Conservation (phyloP, 495 filamentous ascomycete species). For the Hypoxylon intermedium region DNA sequence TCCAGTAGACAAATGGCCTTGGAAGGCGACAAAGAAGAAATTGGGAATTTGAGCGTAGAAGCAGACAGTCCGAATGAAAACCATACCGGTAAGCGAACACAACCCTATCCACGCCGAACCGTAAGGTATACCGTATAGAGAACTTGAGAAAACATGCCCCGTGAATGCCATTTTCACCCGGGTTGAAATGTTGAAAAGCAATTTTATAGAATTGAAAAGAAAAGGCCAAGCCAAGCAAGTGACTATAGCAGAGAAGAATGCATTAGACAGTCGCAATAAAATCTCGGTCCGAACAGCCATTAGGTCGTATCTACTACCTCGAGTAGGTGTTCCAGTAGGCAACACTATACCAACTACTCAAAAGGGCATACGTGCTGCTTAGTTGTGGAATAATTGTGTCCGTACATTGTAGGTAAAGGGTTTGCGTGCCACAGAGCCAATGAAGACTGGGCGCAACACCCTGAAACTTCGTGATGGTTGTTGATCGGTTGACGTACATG, state of each 20-base stretch:
- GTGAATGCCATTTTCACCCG: constrained; percentile 33
- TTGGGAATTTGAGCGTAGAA: constrained; percentile 17
- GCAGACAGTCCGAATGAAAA: constrained; percentile 11
- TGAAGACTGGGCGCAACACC: not conserved
- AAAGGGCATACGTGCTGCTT: constrained; percentile 3
- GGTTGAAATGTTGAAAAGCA: constrained; percentile 3
- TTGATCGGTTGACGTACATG: constrained; percentile 33
- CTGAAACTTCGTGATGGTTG: constrained; percentile 16
- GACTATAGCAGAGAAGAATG: constrained; percentile 2
- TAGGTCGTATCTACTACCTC: constrained; percentile 20
- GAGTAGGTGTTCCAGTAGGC: constrained; percentile 9
- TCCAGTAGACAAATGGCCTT: constrained; percentile 16
- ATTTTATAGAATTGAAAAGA: constrained; percentile 9
- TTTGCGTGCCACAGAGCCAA: no score
- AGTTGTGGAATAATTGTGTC: constrained; percentile 10
- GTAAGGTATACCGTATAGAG: constrained; percentile 40
- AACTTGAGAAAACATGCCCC: constrained; percentile 21
- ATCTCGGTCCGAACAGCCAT: constrained; percentile 16
- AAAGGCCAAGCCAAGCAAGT: constrained; percentile 8
- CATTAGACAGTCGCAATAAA: constrained; percentile 23
- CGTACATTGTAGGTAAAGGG: not conserved
- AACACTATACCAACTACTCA: constrained; percentile 6
- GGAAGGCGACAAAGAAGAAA: constrained; percentile 26
- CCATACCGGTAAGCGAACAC: constrained; percentile 12
- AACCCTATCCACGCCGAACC: constrained; percentile 31